Evolutionary conservation across 2,329 filamentous ascomycete species (phyloP).

Genomic region (Talaromyces sp.): DNA sequence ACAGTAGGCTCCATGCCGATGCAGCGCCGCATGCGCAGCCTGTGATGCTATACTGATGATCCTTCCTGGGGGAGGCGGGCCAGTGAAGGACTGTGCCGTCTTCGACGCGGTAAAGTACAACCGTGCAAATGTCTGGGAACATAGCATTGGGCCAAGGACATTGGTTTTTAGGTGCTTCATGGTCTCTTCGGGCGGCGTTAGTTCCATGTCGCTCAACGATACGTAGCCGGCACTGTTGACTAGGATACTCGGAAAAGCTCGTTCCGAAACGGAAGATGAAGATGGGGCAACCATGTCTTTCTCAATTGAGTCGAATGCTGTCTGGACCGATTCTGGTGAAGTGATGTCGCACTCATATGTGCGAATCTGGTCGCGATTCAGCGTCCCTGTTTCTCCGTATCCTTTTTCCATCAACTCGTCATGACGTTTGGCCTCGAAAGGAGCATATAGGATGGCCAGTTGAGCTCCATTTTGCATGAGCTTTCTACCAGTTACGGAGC

Average conservation of each 20-base stretch:
- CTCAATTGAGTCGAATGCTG: not conserved
- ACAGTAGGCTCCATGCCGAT: slow-evolving; percentile 44
- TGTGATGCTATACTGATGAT: slow-evolving; percentile 45
- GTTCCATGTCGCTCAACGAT: slow-evolving; percentile 39
- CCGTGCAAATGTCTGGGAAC: slow-evolving; percentile 40
- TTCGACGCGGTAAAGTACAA: slow-evolving; percentile 31
- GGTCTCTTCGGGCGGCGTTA: slow-evolving; percentile 38
- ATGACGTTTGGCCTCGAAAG: slow-evolving; percentile 38
- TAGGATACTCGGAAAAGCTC: slow-evolving; percentile 33
- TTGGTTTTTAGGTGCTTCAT: slow-evolving; percentile 41
- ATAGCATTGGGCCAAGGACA: slow-evolving; percentile 42
- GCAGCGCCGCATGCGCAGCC: slow-evolving; percentile 43
- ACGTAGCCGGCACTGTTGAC: slow-evolving; percentile 43
- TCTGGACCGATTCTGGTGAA: not conserved
- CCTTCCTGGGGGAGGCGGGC: slow-evolving; percentile 30
- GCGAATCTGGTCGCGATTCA: slow-evolving; percentile 3
- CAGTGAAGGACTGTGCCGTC: slow-evolving; percentile 12
- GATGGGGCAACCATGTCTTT: slow-evolving; percentile 8
- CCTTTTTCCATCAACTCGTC: slow-evolving; percentile 30
- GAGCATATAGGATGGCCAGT: slow-evolving; percentile 43
- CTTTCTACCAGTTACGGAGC: slow-evolving; percentile 38
- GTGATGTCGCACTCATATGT: slow-evolving; percentile 6
- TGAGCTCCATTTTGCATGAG: slow-evolving; percentile 37
- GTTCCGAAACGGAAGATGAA: slow-evolving; percentile 14
- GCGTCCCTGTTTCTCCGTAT: slow-evolving; percentile 22